A percentile compares a stretch with the other conserved stretches of the same genome.
These are phyloP conservation scores for Crithidia bombi DNA, from an alignment of 208 protist genomes.

Conservation along the genomic window DNA sequence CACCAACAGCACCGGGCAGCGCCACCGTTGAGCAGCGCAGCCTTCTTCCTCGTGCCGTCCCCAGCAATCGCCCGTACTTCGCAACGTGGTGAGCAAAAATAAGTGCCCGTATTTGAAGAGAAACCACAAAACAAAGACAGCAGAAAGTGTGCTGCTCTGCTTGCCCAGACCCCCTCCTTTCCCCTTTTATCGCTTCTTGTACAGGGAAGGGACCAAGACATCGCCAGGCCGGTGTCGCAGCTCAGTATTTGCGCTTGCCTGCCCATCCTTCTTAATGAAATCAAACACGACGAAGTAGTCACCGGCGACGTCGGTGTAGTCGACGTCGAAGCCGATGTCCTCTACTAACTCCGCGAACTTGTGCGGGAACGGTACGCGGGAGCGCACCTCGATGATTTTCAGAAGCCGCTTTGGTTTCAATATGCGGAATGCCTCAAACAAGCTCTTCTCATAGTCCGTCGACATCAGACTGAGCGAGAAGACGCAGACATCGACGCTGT, in stretches of 20 bases:
- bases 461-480: conserved; percentile 96
- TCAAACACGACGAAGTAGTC: conserved; percentile 94
- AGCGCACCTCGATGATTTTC: conserved; percentile 95
- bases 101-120: too few species aligned
- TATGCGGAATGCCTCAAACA: conserved; percentile 93
- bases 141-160: too few species aligned
- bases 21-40: too few species aligned
- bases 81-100: too few species aligned
- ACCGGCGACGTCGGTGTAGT: conserved; percentile 83
- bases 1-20: too few species aligned
- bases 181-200: conserved; percentile 92
- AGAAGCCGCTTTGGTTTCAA: conserved; percentile 88
- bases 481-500: conserved; percentile 91
- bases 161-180: not conserved
- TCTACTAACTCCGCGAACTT: conserved; percentile 85
- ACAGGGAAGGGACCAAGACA: conserved; percentile 92
- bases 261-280: conserved; percentile 82
- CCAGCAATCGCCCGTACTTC: too few species aligned
- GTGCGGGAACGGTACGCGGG: conserved; percentile 79
- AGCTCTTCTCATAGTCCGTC: conserved; percentile 93
- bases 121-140: too few species aligned
- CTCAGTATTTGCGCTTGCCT: conserved; percentile 47
- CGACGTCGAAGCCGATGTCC: conserved; percentile 83
- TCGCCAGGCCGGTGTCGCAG: conserved; percentile 63
- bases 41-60: too few species aligned